phyloP scores from a whole-genome alignment of 1,284 basidiomycete species.

The Trichosporon sp. region DNA sequence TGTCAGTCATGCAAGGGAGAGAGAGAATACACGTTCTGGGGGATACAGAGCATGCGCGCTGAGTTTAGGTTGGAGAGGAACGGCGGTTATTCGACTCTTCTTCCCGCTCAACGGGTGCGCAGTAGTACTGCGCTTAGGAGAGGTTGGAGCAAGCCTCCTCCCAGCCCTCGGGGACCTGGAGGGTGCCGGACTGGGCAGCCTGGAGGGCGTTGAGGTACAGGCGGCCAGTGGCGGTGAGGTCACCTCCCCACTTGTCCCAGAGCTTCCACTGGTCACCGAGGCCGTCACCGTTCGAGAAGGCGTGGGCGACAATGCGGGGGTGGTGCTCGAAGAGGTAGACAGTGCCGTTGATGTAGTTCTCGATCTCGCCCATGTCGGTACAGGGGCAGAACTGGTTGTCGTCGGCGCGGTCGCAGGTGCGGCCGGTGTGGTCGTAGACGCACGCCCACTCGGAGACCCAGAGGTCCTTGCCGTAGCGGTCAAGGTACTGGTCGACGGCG shows the following conservation, averaged over 20 bases:
- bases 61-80: not conserved
- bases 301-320: conserved; percentile 38
- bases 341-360: conserved; percentile 42
- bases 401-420: conserved; percentile 20
- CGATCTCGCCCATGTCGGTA: conserved; percentile 31
- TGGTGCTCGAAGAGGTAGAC: conserved; percentile 46
- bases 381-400: conserved; percentile 28
- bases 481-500: conserved; percentile 45
- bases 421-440: conserved; percentile 40
- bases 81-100: not conserved
- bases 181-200: not conserved
- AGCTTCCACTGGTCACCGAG: conserved; percentile 17
- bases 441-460: conserved; percentile 50
- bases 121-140: not conserved
- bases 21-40: not conserved
- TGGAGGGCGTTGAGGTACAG: conserved; percentile 45
- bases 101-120: not conserved
- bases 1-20: not conserved
- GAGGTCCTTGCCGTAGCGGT: conserved; percentile 46
- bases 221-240: conserved; percentile 35
- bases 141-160: conserved; percentile 4
- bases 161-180: not conserved
- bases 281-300: conserved; percentile 34
- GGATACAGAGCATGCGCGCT: not conserved
- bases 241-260: not conserved